Percentiles rank a stretch among this genome's conserved stretches.
Conservation (phyloP, 495 filamentous ascomycete species). For the Bryoglossum gracile region DNA sequence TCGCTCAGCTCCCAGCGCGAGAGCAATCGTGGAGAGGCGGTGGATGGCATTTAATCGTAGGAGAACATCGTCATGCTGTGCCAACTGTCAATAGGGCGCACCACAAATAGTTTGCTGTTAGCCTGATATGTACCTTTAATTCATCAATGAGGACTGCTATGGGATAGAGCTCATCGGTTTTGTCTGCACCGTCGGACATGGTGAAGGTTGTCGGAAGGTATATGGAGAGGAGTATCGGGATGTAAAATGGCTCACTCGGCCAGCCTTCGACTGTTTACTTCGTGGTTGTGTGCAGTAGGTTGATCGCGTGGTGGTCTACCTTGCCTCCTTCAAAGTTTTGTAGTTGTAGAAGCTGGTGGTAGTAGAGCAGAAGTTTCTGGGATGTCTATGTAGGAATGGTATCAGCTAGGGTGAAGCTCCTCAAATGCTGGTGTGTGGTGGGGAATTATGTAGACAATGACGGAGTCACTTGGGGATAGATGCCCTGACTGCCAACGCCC, state of each 20-base stretch:
- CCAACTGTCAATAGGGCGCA: conserved; percentile 6
- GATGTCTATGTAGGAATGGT: not conserved
- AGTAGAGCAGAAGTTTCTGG: not conserved
- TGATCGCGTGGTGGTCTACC: conserved; percentile 25
- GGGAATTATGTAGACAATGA: conserved; percentile 10
- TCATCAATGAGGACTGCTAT: conserved; percentile 99
- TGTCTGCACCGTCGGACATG: conserved; percentile 49
- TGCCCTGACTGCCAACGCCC: not conserved
- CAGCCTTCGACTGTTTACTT: conserved; percentile 16
- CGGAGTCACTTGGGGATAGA: conserved; percentile 7
- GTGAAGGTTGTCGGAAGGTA: conserved; percentile 19
- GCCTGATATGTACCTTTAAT: conserved; percentile 67
- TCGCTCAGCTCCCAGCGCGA: conserved; percentile 88
- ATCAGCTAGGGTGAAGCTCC: conserved; percentile 12
- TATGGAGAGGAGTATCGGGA: not conserved
- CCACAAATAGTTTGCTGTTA: not conserved
- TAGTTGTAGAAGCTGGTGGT: not conserved
- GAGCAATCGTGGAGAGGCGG: conserved; percentile 92
- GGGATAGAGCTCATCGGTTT: conserved; percentile 95
- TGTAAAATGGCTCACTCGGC: conserved; percentile 3
- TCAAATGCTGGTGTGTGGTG: conserved; percentile 11
- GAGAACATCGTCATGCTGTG: conserved; percentile 93
- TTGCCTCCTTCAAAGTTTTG: conserved; percentile 4
- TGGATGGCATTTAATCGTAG: conserved; percentile 97
- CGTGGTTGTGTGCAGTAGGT: conserved; percentile 7